These are phyloP conservation scores for Phytophthora vignae DNA, from an alignment of 352 stramenopile genomes.

Conservation along the genomic window DNA sequence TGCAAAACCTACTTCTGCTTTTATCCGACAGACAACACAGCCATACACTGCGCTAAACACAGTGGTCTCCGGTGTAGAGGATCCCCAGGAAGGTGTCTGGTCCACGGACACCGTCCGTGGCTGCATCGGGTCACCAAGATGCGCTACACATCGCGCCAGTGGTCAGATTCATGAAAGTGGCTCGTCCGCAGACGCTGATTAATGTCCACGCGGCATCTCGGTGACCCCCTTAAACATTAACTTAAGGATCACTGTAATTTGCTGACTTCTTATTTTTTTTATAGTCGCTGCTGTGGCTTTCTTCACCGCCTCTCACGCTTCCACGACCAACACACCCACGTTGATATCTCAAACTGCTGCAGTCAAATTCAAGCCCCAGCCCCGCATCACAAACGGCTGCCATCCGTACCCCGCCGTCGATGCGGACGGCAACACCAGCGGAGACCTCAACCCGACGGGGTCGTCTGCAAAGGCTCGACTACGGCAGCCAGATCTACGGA, in stretches of 20 bases:
- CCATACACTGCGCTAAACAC: too few species aligned
- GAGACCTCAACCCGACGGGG: conserved; percentile 15
- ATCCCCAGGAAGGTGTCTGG: not conserved
- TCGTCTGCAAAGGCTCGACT: conserved; percentile 29
- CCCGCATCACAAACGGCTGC: conserved; percentile 16
- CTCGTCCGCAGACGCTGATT: not conserved
- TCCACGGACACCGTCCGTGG: not conserved
- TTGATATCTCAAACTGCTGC: not conserved
- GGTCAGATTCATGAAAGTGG: not conserved
- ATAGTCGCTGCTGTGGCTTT: not conserved
- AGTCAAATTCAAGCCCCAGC: conserved; percentile 2
- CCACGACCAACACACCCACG: conserved; percentile 11
- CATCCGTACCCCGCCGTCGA: conserved; percentile 43
- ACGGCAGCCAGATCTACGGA: conserved; percentile 29
- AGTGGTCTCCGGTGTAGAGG: too few species aligned
- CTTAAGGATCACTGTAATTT: not conserved
- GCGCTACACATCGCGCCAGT: not conserved
- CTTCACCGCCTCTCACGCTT: not conserved
- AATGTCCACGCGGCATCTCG: not conserved
- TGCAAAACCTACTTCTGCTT: not conserved
- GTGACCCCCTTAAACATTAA: not conserved
- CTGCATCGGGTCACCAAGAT: not conserved
- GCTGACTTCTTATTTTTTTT: not conserved
- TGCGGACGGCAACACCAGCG: conserved; percentile 30
- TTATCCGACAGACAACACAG: not conserved